phyloP scores from a whole-genome alignment of 768 basidiomycete species.

The Mycena kentingensis region DNA sequence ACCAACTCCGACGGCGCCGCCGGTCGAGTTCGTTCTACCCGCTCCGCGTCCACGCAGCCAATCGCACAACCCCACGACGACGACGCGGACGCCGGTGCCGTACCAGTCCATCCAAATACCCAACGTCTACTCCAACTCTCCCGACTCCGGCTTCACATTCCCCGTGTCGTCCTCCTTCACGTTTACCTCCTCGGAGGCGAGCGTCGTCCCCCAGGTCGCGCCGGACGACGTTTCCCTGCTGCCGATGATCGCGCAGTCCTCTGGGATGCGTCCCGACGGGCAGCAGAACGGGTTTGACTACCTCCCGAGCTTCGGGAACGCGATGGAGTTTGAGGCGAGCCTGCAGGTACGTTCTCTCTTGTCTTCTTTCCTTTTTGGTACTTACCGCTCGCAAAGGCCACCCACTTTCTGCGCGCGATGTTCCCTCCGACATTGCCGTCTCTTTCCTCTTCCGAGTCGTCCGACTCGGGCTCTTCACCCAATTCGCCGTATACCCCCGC shows the following conservation, averaged over 20 bases:
- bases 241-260: slow-evolving; percentile 24
- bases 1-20: slow-evolving; percentile 28
- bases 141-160: slow-evolving; percentile 57
- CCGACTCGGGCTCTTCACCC: slow-evolving; percentile 1
- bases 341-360: slow-evolving; percentile 36
- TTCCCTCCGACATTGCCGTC: slow-evolving; percentile 26
- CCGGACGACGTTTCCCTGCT: slow-evolving; percentile 20
- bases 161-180: slow-evolving; percentile 58
- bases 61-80: slow-evolving; percentile 30
- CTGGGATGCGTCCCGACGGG: background rate
- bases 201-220: background rate
- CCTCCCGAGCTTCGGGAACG: slow-evolving; percentile 42
- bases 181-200: background rate
- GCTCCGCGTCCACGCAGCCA: slow-evolving; percentile 49
- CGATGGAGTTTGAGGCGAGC: slow-evolving; percentile 47
- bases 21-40: slow-evolving; percentile 24
- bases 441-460: background rate
- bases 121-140: slow-evolving; percentile 43
- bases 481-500: slow-evolving; percentile 5
- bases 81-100: slow-evolving; percentile 66
- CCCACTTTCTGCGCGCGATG: slow-evolving; percentile 52
- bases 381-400: slow-evolving; percentile 37
- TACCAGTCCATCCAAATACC: slow-evolving; percentile 72
- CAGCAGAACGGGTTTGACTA: slow-evolving; percentile 61
- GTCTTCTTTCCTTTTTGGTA: slow-evolving; percentile 14